A percentile compares a stretch with the other conserved stretches of the same genome.
Evolutionary conservation across 441 rosid species (phyloP).

Genomic region (Populus hybrid): DNA sequence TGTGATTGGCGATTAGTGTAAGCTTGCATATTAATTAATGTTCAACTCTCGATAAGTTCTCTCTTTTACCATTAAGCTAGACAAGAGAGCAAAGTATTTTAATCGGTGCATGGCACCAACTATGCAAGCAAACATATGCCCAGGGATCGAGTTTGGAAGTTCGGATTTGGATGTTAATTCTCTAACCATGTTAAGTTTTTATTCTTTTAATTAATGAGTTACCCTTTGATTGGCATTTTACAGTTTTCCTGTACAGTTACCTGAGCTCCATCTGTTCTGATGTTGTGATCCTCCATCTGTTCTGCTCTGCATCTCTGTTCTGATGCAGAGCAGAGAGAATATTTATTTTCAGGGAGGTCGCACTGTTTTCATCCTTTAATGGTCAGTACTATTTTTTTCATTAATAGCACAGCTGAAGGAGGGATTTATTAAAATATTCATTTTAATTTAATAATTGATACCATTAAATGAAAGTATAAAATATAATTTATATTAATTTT

Average conservation of each 20-base stretch:
- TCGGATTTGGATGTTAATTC: not conserved
- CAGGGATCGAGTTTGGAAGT: not conserved
- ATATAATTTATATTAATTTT: too few species aligned
- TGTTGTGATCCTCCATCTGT: too few species aligned
- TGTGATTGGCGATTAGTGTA: slow-evolving; percentile 11
- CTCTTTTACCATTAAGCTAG: not conserved
- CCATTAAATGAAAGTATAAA: too few species aligned
- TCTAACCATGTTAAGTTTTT: not conserved
- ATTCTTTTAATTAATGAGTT: not conserved
- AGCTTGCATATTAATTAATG: not conserved
- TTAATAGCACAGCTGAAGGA: too few species aligned
- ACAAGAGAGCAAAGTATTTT: slow-evolving; percentile 11
- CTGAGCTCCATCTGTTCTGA: too few species aligned
- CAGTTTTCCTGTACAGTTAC: not conserved
- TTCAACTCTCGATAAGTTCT: not conserved
- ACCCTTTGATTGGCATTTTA: not conserved
- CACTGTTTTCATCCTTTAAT: too few species aligned
- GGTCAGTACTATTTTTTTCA: too few species aligned
- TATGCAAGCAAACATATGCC: slow-evolving; percentile 4
- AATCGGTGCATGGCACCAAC: not conserved
- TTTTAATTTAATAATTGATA: too few species aligned
- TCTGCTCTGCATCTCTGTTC: too few species aligned
- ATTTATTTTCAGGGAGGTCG: too few species aligned
- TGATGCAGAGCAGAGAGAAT: too few species aligned
- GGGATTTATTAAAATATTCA: too few species aligned